Evolutionary conservation across 441 rosid species (phyloP).

Genomic region (Raphanus hybrid): DNA sequence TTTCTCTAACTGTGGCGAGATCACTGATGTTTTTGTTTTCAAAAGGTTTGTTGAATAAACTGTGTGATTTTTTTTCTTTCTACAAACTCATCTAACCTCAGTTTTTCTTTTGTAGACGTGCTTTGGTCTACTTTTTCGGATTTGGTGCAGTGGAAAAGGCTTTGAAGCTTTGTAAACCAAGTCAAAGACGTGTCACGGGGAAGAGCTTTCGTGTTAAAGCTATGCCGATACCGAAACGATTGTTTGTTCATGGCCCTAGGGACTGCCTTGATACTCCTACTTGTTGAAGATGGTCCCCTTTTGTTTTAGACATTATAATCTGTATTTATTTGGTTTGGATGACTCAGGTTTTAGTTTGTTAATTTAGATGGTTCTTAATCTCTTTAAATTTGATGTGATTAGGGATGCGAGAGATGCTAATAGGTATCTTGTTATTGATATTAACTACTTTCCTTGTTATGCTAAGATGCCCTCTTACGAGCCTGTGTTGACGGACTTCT

Average conservation of each 20-base stretch:
- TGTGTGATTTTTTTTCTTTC: neutral
- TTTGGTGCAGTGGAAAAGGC: neutral
- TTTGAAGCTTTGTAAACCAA: neutral
- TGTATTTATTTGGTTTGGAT: neutral
- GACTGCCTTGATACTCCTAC: neutral
- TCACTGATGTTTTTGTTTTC: neutral
- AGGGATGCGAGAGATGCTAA: constrained; percentile 62
- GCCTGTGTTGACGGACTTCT: constrained; percentile 67
- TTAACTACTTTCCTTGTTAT: constrained; percentile 88
- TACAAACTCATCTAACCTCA: neutral
- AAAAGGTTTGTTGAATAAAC: neutral
- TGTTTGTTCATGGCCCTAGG: neutral
- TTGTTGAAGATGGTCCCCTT: neutral
- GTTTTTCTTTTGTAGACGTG: neutral
- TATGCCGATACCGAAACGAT: neutral
- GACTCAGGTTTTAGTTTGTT: neutral
- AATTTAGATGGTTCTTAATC: neutral
- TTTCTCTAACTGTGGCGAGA: neutral
- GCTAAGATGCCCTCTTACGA: constrained; percentile 78
- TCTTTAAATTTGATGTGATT: constrained; percentile 76
- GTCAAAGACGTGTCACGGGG: neutral
- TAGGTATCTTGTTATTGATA: constrained; percentile 67
- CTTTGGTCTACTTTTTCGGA: constrained; percentile 1
- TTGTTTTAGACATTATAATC: neutral
- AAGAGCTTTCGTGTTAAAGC: neutral